Percentiles rank a stretch among this genome's conserved stretches.
These are phyloP conservation scores for Populus hybrid DNA, from an alignment of 441 rosid species.

Conservation along the genomic window DNA sequence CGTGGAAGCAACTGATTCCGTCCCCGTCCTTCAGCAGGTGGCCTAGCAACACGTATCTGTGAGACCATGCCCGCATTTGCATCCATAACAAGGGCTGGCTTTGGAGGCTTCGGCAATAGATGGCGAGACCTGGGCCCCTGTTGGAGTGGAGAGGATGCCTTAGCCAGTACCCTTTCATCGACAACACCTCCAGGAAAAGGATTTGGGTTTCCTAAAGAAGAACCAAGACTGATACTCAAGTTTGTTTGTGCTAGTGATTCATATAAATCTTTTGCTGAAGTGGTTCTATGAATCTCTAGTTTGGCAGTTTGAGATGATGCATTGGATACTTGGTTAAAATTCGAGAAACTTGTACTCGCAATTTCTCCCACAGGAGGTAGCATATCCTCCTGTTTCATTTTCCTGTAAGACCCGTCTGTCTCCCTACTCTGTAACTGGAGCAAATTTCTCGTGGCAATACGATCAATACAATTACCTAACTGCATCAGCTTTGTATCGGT, in stretches of 20 bases:
- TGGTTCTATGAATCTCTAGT: slow-evolving; percentile 34
- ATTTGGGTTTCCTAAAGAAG: slow-evolving; percentile 39
- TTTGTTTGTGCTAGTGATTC: slow-evolving; percentile 61
- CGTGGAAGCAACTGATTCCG: slow-evolving; percentile 89
- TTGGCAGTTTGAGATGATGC: slow-evolving; percentile 37
- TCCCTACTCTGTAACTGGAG: slow-evolving; percentile 48
- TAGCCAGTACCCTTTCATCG: slow-evolving; percentile 53
- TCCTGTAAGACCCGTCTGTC: slow-evolving; percentile 30
- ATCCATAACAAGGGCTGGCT: slow-evolving; percentile 39
- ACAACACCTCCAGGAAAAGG: slow-evolving; percentile 42
- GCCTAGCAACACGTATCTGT: slow-evolving; percentile 71
- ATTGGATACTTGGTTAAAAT: slow-evolving; percentile 29
- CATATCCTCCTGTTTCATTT: slow-evolving; percentile 48
- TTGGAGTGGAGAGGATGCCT: slow-evolving; percentile 49
- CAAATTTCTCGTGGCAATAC: slow-evolving; percentile 44
- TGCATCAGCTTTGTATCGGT: slow-evolving; percentile 46
- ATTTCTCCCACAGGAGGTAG: slow-evolving; percentile 39
- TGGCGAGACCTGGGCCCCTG: slow-evolving; percentile 63
- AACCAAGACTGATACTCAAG: slow-evolving; percentile 61
- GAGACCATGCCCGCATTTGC: slow-evolving; percentile 37
- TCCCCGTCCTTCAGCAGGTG: slow-evolving; percentile 90
- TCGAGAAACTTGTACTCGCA: slow-evolving; percentile 32
- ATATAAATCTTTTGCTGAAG: slow-evolving; percentile 48
- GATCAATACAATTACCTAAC: slow-evolving; percentile 37
- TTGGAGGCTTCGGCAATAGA: slow-evolving; percentile 66